Evolutionary conservation across 352 stramenopile genomes (phyloP), one percentile per base, ranked within the genome.

Genomic region (Globisporangium splendens): DNA sequence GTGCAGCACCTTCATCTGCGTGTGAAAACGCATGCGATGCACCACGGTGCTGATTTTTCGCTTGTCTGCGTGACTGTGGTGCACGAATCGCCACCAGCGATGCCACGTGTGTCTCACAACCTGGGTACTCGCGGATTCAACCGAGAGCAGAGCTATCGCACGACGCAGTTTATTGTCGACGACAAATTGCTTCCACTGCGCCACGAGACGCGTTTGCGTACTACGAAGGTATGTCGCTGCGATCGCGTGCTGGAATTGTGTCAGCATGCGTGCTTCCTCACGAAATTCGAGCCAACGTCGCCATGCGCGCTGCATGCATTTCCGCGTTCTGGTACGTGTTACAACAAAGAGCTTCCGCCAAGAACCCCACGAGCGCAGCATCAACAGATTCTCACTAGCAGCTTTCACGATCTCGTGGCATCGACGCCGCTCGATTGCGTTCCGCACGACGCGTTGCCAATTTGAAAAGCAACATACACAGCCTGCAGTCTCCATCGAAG

Each of bases 341-440:
- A 79, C 60, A 21, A 76, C 42, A 47, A 77, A 61, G n/a, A 75
- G 21, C 24, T 79, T 73, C 13, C 70, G 69, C 74, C 74, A 84
- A 2, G 46, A 39, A 31, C 62, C 68, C 74, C 74, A 84, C 4
- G 57, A 20, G 13, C 50, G 55, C 14, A 83, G 10, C 13, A 64
- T 48, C 7, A 41, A 17, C 5, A 59, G 43, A 21, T 41, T 44
- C 1, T 33, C 17, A 6, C 35, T 17, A 4, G 46, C 59, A 38
- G 47, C 47, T 12, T 1, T 50, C n/a, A 56, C 59, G 35, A 59
- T n/a, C 8, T 24, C 28, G 11, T 55, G n/a, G 7, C 48, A 48
- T 1, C 22, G 44, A 8, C 18, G 55, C 1, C 58, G 13, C 35
- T 52, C 50, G 14, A 31, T 47, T 10, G 11, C 15, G 21, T 38